Base-by-base conservation (phyloP, 768 basidiomycete genomes). In the Amanita rubescens region DNA sequence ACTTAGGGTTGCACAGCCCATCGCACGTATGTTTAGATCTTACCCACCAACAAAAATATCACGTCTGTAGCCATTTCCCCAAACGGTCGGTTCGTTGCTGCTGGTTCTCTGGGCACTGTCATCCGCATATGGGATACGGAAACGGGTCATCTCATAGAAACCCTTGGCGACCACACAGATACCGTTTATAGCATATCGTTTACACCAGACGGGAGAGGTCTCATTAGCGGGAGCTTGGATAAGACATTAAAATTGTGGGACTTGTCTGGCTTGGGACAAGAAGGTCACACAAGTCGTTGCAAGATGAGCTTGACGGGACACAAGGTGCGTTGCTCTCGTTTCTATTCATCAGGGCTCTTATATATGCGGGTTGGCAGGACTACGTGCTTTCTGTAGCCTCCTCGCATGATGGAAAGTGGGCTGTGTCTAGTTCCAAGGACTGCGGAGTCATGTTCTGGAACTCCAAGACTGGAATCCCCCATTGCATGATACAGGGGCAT, bases 361-460 rank as follows among this genome's bases (percentile, higher is more conserved):
- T n/a, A n/a, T 15, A 8, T 34, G 37, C 24, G 5, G 24, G 2
- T 15, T 47, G 30, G 22, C 78, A 95, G 71, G 76, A 79, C 59
- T 79, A 79, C 59, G 78, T 80, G 32, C 63, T 80, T 45, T 73
- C 72, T 19, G 77, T 80, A 14, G 76, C 67, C 12, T 89, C 94
- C 46, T 92, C 90, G 43, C 87, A 91, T 58, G 94, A 97, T 67
- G 91, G 90, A 4, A 82, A 90, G 59, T 81, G 93, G 90, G 87
- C 98, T 59, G 94, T 96, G 12, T 94, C 91, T 9, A 94, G 96
- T 1, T 79, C 78, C 4, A 97, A 97, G 71, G 96, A 99, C 66
- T 87, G 96, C 11, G 88, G 92, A 0, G 94, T 99, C 53, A 91
- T 94, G 67, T 93, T 95, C 65, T 92, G 90, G 85, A 90, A 94